phyloP scores from a whole-genome alignment of 345 rosid genomes.

The Euphorbia pulcherrima region DNA sequence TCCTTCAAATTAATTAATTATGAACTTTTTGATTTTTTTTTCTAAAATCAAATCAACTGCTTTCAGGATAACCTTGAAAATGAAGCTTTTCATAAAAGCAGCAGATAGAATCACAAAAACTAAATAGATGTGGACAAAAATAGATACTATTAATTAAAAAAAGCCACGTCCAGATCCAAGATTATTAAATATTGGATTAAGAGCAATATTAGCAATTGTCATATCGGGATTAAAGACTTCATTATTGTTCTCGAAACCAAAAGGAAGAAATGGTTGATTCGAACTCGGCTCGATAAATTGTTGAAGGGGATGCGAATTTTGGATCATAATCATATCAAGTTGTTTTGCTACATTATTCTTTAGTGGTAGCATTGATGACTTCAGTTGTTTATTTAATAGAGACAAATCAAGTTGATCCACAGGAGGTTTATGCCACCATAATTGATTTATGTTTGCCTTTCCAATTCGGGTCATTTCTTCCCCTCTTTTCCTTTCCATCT shows the following conservation, averaged over 20 bases:
- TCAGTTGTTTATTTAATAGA: slow-evolving; percentile 17
- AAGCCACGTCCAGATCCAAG: no score
- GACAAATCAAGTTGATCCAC: slow-evolving; percentile 7
- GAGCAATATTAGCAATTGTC: no score
- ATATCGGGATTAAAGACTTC: no score
- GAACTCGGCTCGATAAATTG: slow-evolving; percentile 15
- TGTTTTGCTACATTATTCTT: slow-evolving; percentile 16
- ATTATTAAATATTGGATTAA: no score
- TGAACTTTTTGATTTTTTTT: no score
- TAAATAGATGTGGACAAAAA: no score
- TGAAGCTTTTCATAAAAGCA: no score
- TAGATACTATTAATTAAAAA: no score
- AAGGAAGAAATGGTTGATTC: slow-evolving; percentile 6
- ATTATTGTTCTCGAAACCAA: slow-evolving; percentile 15
- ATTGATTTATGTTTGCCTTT: not conserved
- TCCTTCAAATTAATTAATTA: no score
- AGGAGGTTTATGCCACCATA: slow-evolving; percentile 27
- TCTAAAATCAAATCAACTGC: no score
- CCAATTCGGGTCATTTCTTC: slow-evolving; percentile 9
- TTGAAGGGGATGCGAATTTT: not conserved
- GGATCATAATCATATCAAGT: slow-evolving; percentile 10
- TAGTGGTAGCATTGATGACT: not conserved
- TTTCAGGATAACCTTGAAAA: no score
- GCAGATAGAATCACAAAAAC: no score
- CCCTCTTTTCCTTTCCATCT: slow-evolving; percentile 17